These are phyloP conservation scores for Penicillium janthinellum DNA, from an alignment of 2,329 filamentous ascomycete genomes.

Conservation along the genomic window DNA sequence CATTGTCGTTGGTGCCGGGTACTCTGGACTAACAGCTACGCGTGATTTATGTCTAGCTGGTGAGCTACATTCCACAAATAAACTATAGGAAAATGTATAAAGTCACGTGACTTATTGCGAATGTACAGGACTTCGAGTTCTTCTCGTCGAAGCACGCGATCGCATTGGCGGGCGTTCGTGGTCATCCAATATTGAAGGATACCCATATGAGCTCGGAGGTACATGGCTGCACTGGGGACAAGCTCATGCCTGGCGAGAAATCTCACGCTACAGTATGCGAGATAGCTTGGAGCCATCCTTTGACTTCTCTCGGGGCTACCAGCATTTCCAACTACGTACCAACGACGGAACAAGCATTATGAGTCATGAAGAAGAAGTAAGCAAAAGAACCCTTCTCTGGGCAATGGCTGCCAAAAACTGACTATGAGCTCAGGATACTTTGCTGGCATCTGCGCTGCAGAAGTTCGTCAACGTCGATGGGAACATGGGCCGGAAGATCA, in stretches of 20 bases:
- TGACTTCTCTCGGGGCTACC: constrained; percentile 47
- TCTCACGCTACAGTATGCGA: constrained; percentile 50
- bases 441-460: constrained; percentile 38
- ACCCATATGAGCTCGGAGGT: constrained; percentile 54
- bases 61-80: not conserved
- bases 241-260: constrained; percentile 49
- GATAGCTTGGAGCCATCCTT: constrained; percentile 42
- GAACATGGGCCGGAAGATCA: constrained; percentile 36
- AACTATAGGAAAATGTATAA: no score
- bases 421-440: constrained; percentile 29
- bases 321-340: constrained; percentile 45
- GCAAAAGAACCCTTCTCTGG: not conserved
- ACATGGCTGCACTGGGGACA: constrained; percentile 54
- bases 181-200: constrained; percentile 48
- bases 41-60: constrained; percentile 31
- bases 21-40: constrained; percentile 35
- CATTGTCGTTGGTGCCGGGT: constrained; percentile 38
- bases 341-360: constrained; percentile 35
- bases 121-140: constrained; percentile 38
- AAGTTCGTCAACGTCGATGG: constrained; percentile 55
- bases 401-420: not conserved
- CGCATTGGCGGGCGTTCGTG: constrained; percentile 54
- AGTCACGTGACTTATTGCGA: not conserved
- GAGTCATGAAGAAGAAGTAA: constrained; percentile 47
- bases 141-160: constrained; percentile 53